Conservation (phyloP, 306 rosid species). For the Malus asiatica region DNA sequence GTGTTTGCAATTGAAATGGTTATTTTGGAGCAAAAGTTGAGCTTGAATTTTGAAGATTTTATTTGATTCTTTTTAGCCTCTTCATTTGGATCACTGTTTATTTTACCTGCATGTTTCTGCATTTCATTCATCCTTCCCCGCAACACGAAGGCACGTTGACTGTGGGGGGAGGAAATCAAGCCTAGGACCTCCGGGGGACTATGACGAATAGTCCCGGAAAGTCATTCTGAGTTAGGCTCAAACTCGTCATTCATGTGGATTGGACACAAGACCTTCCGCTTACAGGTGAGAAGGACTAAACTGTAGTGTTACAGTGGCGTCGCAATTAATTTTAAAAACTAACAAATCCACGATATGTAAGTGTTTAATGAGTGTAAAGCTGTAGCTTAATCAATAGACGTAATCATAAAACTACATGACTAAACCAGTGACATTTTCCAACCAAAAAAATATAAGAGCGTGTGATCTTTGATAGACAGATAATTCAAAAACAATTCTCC, state of each 20-base stretch:
- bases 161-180: not conserved
- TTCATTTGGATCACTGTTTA: not conserved
- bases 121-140: not conserved
- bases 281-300: not conserved
- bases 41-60: not conserved
- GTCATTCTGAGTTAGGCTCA: too few species aligned
- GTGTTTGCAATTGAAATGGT: not conserved
- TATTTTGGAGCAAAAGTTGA: not conserved
- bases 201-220: too few species aligned
- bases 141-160: not conserved
- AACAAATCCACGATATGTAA: not conserved
- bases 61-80: not conserved
- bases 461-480: not conserved
- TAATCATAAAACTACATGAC: slow-evolving; percentile 5
- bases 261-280: not conserved
- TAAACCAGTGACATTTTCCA: not conserved
- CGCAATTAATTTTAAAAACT: not conserved
- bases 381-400: not conserved
- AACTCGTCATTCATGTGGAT: not conserved
- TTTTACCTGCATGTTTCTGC: not conserved
- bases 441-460: not conserved
- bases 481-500: not conserved
- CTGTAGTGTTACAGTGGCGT: not conserved
- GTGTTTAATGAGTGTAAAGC: not conserved
- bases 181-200: too few species aligned